Percentiles rank a stretch among this genome's conserved stretches.
These are phyloP conservation scores for Ophiobolus disseminans DNA, from an alignment of 2,329 filamentous ascomycete species.

Conservation along the genomic window DNA sequence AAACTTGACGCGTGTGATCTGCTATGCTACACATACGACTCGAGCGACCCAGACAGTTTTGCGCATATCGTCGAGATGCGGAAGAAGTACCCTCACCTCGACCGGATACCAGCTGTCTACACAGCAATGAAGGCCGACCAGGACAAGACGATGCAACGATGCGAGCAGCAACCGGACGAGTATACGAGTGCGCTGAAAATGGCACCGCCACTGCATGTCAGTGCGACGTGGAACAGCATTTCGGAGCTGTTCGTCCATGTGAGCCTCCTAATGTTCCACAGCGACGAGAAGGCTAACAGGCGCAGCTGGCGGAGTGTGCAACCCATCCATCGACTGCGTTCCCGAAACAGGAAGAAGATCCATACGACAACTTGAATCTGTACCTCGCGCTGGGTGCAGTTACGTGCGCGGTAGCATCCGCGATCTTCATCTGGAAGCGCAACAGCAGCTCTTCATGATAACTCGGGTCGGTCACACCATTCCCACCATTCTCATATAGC, in stretches of 20 bases:
- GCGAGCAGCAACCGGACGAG: constrained; percentile 85
- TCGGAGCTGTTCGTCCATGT: constrained; percentile 86
- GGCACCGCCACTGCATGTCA: constrained; percentile 91
- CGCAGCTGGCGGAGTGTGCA: constrained; percentile 82
- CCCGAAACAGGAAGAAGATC: constrained; percentile 85
- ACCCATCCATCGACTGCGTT: constrained; percentile 89
- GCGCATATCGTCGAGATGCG: constrained; percentile 85
- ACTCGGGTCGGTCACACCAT: too few relatives aligned
- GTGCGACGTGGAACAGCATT: constrained; percentile 92
- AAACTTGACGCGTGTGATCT: constrained; percentile 94
- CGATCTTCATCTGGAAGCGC: constrained; percentile 66
- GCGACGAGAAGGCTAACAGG: constrained; percentile 21
- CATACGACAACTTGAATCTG: constrained; percentile 78
- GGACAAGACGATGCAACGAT: constrained; percentile 95
- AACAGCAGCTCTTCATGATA: constrained; percentile 32
- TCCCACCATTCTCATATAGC: too few relatives aligned
- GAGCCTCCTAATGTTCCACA: constrained; percentile 26
- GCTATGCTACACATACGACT: constrained; percentile 95
- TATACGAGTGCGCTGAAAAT: constrained; percentile 87
- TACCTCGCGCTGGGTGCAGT: constrained; percentile 84
- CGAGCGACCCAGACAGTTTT: constrained; percentile 94
- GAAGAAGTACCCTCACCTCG: constrained; percentile 79
- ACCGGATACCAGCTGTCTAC: constrained; percentile 90
- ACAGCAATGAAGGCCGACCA: constrained; percentile 93
- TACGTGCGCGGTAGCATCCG: constrained; percentile 64